Evolutionary conservation across 2,329 filamentous ascomycete species (phyloP).

Genomic region (Colletotrichum cuscutae): DNA sequence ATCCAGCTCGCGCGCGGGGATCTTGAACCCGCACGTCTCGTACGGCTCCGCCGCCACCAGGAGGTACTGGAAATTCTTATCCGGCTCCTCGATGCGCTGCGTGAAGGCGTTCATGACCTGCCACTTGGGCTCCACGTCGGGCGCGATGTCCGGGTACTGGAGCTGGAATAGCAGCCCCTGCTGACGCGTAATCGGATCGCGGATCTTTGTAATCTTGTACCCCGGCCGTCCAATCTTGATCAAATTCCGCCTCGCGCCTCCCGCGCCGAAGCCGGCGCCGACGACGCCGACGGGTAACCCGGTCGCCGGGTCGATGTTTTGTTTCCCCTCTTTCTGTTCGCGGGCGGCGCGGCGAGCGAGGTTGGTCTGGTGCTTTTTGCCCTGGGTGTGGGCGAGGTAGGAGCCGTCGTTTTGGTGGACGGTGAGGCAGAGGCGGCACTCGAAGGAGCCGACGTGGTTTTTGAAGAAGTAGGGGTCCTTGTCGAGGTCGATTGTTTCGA

Average conservation of each 20-base stretch:
- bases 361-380: constrained; percentile 99
- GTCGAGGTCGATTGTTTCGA: constrained; percentile 98
- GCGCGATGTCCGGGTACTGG: constrained; percentile 90
- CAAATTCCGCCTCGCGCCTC: constrained; percentile 77
- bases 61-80: constrained; percentile 94
- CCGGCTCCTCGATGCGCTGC: constrained; percentile 93
- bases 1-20: constrained; percentile 93
- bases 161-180: constrained; percentile 94
- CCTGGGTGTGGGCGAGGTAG: constrained; percentile 98
- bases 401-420: constrained; percentile 99
- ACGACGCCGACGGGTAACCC: constrained; percentile 80
- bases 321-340: constrained; percentile 89
- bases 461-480: constrained; percentile 99
- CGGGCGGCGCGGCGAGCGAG: constrained; percentile 94
- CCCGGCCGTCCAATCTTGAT: constrained; percentile 97
- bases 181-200: constrained; percentile 89
- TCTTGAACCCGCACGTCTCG: constrained; percentile 96
- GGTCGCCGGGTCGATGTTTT: constrained; percentile 74
- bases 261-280: constrained; percentile 70
- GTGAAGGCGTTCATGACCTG: constrained; percentile 98
- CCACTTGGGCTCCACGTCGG: constrained; percentile 81
- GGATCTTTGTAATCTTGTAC: constrained; percentile 97
- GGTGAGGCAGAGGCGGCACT: constrained; percentile 95
- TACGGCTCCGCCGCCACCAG: constrained; percentile 97
- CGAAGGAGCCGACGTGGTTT: constrained; percentile 98